Evolutionary conservation across 495 filamentous ascomycete genomes (phyloP), one percentile per base, ranked within the genome.

Genomic region (Melanomma pulvis-pyrius): DNA sequence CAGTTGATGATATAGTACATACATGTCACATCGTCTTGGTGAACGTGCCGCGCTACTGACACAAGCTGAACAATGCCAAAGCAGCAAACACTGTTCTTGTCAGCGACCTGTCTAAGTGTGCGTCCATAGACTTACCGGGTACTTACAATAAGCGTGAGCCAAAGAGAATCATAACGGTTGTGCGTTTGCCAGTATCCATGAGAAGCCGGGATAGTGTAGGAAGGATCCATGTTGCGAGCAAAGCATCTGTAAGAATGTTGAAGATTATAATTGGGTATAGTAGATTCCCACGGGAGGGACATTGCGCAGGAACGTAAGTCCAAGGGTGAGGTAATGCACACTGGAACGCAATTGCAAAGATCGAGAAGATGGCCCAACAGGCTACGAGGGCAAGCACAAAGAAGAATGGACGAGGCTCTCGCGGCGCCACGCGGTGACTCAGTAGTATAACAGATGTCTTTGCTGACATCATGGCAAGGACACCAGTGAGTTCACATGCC

Each of bases 311-410:
- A 36, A 39, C 22, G 46, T 30, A 64, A 12, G 56, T 39, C 71
- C 71, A 73, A 11, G 71, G 69, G 3, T 64, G 8, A 13, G 71
- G 71, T 24, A 69, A 15, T 1, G 48, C 22, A 56, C 71, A 71
- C 55, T 73, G 71, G 29, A 73, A 73, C 3, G 71, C 65, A 7
- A 65, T 46, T 15, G 52, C 63, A 26, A 73, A 57, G 25, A 71
- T 36, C 7, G 70, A 59, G 44, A 74, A 72, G 22, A 72, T 2
- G n/a, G 30, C 49, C 70, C 70, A 74, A 3, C 30, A 47, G 46
- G 22, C 55, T 30, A 63, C 47, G n/a, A 64, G 15, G 24, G 15
- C 28, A 8, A 68, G 58, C 50, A 68, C 52, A 13, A 58, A 19
- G 39, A 59, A 58, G 25, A 15, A 69, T 15, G 54, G 29, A 52